phyloP scores from a whole-genome alignment of 164 flowering plant genomes.

The Berberis thunbergii region DNA sequence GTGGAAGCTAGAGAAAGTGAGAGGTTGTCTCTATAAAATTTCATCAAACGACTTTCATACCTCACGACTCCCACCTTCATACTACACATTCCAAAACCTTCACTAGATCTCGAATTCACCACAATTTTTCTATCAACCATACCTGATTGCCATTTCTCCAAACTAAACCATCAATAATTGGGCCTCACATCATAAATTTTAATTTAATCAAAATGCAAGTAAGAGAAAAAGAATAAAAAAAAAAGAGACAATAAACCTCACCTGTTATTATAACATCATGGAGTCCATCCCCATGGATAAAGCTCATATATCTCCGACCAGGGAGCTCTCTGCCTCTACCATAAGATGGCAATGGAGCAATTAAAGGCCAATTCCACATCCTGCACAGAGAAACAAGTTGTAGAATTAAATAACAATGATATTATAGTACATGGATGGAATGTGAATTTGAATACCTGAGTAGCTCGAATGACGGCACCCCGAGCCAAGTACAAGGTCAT shows the following conservation, averaged over 20 bases:
- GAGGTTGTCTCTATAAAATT: too few relatives aligned
- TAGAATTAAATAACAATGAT: not conserved
- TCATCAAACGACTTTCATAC: too few relatives aligned
- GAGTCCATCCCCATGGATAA: conserved; percentile 83
- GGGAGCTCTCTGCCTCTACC: conserved; percentile 98
- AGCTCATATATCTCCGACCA: conserved; percentile 86
- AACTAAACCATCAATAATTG: too few relatives aligned
- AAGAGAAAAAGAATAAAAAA: not conserved
- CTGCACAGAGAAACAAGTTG: conserved; percentile 28
- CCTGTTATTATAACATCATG: conserved; percentile 90
- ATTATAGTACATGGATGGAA: not conserved
- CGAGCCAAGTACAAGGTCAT: conserved; percentile 85
- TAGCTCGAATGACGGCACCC: conserved; percentile 82
- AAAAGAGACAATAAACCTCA: conserved; percentile 9
- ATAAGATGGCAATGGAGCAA: conserved; percentile 92
- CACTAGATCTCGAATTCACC: too few relatives aligned
- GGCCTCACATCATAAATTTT: not conserved
- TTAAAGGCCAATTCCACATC: conserved; percentile 74
- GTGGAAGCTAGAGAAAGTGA: too few relatives aligned
- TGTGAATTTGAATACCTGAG: conserved; percentile 37
- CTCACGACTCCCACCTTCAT: too few relatives aligned
- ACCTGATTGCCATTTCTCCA: too few relatives aligned
- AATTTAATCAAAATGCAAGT: not conserved
- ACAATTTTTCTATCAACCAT: too few relatives aligned
- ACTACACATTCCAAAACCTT: too few relatives aligned